Evolutionary conservation across 2,329 filamentous ascomycete genomes (phyloP).

Genomic region (Colletotrichum echinochloae): DNA sequence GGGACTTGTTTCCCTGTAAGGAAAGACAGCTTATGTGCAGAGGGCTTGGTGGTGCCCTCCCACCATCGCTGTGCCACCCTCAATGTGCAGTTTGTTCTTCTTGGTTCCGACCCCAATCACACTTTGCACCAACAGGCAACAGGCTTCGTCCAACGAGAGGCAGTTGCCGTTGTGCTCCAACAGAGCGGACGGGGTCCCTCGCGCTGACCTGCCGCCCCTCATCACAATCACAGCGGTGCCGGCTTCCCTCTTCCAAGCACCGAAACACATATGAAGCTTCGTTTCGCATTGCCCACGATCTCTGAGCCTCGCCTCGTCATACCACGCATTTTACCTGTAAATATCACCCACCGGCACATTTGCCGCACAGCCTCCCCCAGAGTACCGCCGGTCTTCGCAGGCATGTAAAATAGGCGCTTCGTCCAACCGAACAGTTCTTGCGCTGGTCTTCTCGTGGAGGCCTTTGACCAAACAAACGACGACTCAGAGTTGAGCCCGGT

Average conservation of each 20-base stretch:
- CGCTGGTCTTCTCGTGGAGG: neutral
- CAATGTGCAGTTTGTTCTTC: too few relatives aligned
- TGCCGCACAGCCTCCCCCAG: neutral
- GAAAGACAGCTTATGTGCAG: too few relatives aligned
- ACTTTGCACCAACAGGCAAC: too few relatives aligned
- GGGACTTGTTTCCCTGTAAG: too few relatives aligned
- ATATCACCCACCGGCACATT: neutral
- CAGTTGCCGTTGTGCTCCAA: neutral
- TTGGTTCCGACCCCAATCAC: constrained; percentile 21
- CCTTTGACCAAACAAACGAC: neutral
- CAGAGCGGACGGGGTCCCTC: neutral
- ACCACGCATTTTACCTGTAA: neutral
- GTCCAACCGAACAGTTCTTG: neutral
- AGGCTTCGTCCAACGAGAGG: too few relatives aligned
- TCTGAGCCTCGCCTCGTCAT: constrained; percentile 8
- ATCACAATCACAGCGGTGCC: constrained; percentile 30
- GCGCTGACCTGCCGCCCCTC: constrained; percentile 33
- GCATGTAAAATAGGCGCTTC: constrained; percentile 28
- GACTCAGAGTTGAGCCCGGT: neutral
- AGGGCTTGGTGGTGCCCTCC: too few relatives aligned
- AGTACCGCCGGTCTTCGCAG: neutral
- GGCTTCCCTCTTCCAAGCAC: constrained; percentile 22
- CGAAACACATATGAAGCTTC: constrained; percentile 37
- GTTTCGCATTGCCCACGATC: constrained; percentile 22
- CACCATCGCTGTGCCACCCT: too few relatives aligned